Conservation (phyloP, 805 yeast species). For the Sugiyamaella boreocaroliniensis region DNA sequence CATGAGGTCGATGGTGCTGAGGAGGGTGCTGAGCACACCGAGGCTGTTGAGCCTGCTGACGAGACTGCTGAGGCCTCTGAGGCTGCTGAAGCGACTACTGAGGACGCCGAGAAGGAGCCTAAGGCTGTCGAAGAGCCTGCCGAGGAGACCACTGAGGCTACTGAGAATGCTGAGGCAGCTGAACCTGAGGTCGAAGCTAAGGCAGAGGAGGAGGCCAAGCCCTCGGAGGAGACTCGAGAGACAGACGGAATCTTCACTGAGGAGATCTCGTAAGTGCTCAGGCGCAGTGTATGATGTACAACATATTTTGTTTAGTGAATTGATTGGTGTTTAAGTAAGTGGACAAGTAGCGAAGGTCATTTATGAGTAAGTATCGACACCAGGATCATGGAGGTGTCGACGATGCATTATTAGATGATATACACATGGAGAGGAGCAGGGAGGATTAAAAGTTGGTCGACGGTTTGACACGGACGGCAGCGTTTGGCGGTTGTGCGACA, state of each 20-base stretch:
- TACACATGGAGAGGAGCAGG: too few relatives aligned
- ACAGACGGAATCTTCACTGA: constrained; percentile 10
- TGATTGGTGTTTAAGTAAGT: neutral
- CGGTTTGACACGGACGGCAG: too few relatives aligned
- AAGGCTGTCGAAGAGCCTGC: constrained; percentile 18
- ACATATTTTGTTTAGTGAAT: neutral
- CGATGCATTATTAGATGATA: too few relatives aligned
- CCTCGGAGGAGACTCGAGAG: constrained; percentile 7
- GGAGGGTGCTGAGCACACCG: constrained; percentile 4
- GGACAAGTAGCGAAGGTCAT: neutral
- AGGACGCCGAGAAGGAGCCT: constrained; percentile 8
- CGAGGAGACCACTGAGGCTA: neutral
- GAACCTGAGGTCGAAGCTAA: constrained; percentile 14
- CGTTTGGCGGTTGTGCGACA: too few relatives aligned
- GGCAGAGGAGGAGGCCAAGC: constrained; percentile 8
- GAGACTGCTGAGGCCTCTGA: constrained; percentile 8
- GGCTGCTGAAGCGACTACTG: constrained; percentile 6
- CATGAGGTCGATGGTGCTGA: constrained; percentile 12
- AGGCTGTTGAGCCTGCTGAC: constrained; percentile 9
- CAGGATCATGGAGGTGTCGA: too few relatives aligned
- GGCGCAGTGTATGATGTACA: neutral
- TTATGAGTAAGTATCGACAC: too few relatives aligned
- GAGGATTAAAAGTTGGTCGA: too few relatives aligned
- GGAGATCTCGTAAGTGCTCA: constrained; percentile 9
- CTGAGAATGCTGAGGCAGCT: constrained; percentile 11